A percentile compares a stretch with the other conserved stretches of the same genome.
Evolutionary conservation across 257 asterid genomes (phyloP).

Genomic region (Solanum etuberosum): DNA sequence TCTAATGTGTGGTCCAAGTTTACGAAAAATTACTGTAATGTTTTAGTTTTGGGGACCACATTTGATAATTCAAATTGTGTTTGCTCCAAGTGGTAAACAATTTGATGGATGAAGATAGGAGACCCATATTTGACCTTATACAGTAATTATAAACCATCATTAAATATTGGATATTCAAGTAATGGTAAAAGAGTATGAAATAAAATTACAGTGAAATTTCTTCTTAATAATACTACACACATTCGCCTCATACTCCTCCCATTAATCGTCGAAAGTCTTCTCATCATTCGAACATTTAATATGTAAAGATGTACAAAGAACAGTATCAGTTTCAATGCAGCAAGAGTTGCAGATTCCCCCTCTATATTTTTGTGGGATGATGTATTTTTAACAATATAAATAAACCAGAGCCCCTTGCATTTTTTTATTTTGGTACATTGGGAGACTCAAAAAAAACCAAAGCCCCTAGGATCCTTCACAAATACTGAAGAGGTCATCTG

Average conservation of each 20-base stretch:
- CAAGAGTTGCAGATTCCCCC: background rate
- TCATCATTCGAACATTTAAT: background rate
- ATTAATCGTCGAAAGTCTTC: background rate
- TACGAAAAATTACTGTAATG: background rate
- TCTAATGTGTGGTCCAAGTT: background rate
- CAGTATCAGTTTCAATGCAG: background rate
- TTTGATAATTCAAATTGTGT: background rate
- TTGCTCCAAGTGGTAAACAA: background rate
- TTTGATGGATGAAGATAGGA: background rate
- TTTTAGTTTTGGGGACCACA: background rate
- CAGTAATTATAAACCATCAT: background rate
- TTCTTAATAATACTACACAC: background rate
- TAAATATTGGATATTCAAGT: background rate
- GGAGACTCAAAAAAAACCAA: background rate
- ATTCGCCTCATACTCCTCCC: background rate
- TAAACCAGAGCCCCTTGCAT: background rate
- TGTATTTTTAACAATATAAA: background rate
- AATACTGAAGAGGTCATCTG: background rate
- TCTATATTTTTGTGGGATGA: background rate
- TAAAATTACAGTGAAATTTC: background rate
- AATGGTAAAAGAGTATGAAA: background rate
- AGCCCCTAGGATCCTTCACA: background rate
- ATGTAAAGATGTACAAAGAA: background rate
- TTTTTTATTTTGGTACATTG: background rate
- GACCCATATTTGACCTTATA: background rate